Evolutionary conservation across 179 eudicot genomes (phyloP), one percentile per base, ranked within the genome.

Genomic region (Spergularia azorica): DNA sequence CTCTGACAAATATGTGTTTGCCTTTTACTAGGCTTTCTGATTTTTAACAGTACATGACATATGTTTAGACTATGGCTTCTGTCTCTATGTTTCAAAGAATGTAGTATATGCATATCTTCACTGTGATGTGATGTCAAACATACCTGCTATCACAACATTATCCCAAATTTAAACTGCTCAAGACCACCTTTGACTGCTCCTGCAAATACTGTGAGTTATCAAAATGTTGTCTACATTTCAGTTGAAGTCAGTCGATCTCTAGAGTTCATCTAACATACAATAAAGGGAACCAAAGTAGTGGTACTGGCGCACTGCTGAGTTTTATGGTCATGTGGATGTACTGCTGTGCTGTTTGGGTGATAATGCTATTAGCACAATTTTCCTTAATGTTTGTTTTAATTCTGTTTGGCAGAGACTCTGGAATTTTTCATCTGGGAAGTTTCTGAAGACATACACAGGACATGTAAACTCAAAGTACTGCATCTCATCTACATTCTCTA

Each of bases 361-460:
- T 17, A 16, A 41, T 59, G 38, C 60, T 72, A 20, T 17, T 69
- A 46, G 57, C 50, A 11, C 26, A 55, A 26, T 7, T 18, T 38
- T n/a, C 12, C 52, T 10, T 10, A 0, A 18, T n/a, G 51, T 46
- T 14, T 43, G 55, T 74, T 10, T 9, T 32, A 9, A 36, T 77
- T 54, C 64, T 46, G 59, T 70, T 80, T 60, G 84, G 79, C 97
- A 95, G 98, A 87, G 97, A 74, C 90, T 95, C 15, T 95, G 97
- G 98, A 90, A 91, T 76, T 91, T 85, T 66, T 85, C 94, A n/a
- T 88, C 96, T 0, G 98, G 97, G 14, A 95, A 95, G 80, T 93
- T 90, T 77, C 73, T 95, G 81, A 95, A 95, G 87, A 93, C 98
- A 3, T 95, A 93, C 87, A 91, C 87, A 0, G 97, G 97, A 55